Base-by-base conservation (phyloP, 2,329 filamentous ascomycete genomes). In the Penicillium sp. region DNA sequence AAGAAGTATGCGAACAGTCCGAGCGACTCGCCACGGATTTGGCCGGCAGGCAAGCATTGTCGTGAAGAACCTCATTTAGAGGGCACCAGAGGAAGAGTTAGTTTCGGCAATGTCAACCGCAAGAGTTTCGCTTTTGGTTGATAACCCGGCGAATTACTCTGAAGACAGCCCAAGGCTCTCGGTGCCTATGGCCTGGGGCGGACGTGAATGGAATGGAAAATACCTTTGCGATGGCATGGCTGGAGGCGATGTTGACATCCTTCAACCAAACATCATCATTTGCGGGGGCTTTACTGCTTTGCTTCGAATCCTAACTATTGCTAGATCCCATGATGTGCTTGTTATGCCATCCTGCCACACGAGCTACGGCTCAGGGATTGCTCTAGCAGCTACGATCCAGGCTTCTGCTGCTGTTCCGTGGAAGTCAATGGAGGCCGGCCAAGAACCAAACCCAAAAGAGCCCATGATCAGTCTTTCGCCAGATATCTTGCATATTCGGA, bases 71-170 rank as follows among this genome's bases (percentile, higher is more conserved):
- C 2, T 1, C 11, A 40, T 3, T 26, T 8, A 2, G 24, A 5
- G 2, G 9, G 14, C 2, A 26, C 6, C 24, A 18, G 40, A 2
- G 16, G 16, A 29, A 16, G 24, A 43, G 22, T 10, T n/a, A 29
- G 40, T n/a, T 2, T 4, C 10, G 3, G 9, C 14, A 29, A 16
- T 11, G 13, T 5, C 40, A 18, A 10, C 24, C 9, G 5, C 40
- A 43, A 2, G 9, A 3, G 6, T 10, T 5, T 22, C 20, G 13
- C 13, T 22, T 5, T 8, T 22, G 5, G 38, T 40, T 20, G 20
- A 22, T 1, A 2, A 3, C 22, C 4, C 13, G 6, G 4, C 1
- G 2, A 20, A 3, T 10, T 8, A 5, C 9, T 18, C 5, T 11
- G 5, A 44, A 18, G 10, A 14, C 8, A 6, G 26, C 1, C 7